Evolutionary conservation across 345 rosid species (phyloP), one percentile per base, ranked within the genome.

Genomic region (Eucalyptus urophylla): DNA sequence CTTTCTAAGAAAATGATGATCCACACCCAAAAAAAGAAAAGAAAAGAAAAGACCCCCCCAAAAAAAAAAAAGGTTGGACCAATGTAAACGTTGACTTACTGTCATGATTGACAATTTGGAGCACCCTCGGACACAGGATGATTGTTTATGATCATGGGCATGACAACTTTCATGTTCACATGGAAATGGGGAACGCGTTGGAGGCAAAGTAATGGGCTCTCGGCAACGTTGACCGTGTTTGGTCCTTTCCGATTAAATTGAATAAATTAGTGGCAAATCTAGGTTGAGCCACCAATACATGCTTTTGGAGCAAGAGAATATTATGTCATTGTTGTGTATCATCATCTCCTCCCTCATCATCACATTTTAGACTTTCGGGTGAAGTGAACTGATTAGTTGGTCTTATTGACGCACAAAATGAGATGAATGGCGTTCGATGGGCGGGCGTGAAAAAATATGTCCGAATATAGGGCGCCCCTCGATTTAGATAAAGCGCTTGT

Each of bases 81-180:
- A 51, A 11, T 44, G 88, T 90, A 29, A 33, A 85, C 65, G 86
- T 90, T 88, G 88, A 51, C 87, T 80, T 67, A 49, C 33, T 86
- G 37, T 33, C 13, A 45, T 49, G 51, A 24, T 87, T 29, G 88
- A 87, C 88, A 25, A 27, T 25, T 43, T 5, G 83, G 83, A 37
- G 83, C 83, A 65, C 49, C 87, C 76, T 90, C 91, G 8, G 96
- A 21, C 83, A 21, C 83, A 76, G 14, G 40, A 76, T 76, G 83
- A 76, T 76, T 37, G 15, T 6, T 37, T 76, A 76, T 76, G 83
- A 76, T 76, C 47, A 21, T 40, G 83, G 83, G 47, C 15, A 69
- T 11, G 29, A 21, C 47, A 21, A 22, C 83, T 40, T 76, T 76
- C 8, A 11, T 40, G 83, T 76, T 24, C 83, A 76, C 15, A 40